Evolutionary conservation across 352 stramenopile genomes (phyloP).

Genomic region (Phytophthora quininea): DNA sequence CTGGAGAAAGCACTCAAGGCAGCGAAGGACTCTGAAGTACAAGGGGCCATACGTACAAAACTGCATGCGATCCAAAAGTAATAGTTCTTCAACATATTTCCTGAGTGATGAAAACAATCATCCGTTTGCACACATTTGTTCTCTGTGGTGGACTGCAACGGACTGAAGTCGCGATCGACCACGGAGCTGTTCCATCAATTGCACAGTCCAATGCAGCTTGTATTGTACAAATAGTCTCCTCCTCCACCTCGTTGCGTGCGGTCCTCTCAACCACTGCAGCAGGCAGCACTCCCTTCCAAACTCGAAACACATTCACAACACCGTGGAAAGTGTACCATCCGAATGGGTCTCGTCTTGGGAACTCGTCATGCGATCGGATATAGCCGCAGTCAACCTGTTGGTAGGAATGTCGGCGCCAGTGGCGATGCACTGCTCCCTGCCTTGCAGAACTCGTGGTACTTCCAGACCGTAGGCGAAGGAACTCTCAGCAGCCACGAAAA

Average conservation of each 20-base stretch:
- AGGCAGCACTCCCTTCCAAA: background rate
- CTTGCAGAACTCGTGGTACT: background rate
- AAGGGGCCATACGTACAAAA: too few species aligned
- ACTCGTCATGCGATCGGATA: background rate
- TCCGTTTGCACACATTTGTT: background rate
- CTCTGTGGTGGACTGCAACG: constrained; percentile 1
- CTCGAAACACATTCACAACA: background rate
- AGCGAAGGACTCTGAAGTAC: too few species aligned
- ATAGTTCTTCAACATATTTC: too few species aligned
- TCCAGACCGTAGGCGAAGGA: too few species aligned
- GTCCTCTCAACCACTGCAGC: background rate
- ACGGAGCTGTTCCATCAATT: background rate
- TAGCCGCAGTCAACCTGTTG: constrained; percentile 10
- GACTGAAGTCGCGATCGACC: background rate
- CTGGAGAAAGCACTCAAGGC: too few species aligned
- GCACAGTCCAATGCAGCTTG: background rate
- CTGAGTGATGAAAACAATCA: background rate
- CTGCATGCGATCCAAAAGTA: too few species aligned
- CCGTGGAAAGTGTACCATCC: too few species aligned
- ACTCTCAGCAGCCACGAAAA: too few species aligned
- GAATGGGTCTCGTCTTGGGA: background rate
- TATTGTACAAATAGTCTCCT: background rate
- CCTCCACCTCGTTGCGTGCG: background rate
- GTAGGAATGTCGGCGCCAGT: constrained; percentile 8
- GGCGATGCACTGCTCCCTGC: background rate